Conservation (phyloP, 306 rosid species). For the Aeschynomene evenia region DNA sequence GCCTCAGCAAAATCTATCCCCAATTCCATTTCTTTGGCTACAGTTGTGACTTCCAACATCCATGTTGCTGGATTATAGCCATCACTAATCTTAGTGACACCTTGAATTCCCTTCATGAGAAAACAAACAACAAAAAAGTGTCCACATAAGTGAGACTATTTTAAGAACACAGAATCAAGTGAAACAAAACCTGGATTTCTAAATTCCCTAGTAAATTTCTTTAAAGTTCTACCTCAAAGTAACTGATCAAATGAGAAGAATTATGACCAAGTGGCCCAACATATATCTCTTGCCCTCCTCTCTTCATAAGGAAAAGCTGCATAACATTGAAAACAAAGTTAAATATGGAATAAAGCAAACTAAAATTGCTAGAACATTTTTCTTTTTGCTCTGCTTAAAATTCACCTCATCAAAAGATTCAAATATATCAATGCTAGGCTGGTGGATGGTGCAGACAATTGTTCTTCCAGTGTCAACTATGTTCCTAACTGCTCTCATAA, state of each 20-base stretch:
- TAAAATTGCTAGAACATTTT: not conserved
- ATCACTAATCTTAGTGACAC: conserved; percentile 31
- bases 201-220: not conserved
- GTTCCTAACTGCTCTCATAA: conserved; percentile 55
- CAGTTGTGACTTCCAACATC: conserved; percentile 46
- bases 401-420: conserved; percentile 63
- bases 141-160: not conserved
- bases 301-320: conserved; percentile 47
- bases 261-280: conserved; percentile 42
- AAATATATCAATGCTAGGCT: conserved; percentile 56
- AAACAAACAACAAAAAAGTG: too few species aligned
- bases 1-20: conserved; percentile 41
- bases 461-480: conserved; percentile 59
- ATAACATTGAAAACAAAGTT: not conserved
- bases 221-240: conserved; percentile 37
- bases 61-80: conserved; percentile 51
- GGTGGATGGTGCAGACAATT: conserved; percentile 61
- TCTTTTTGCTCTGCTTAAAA: not conserved
- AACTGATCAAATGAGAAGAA: conserved; percentile 35
- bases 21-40: conserved; percentile 36
- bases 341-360: not conserved
- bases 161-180: not conserved
- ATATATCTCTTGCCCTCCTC: conserved; percentile 46
- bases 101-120: conserved; percentile 36
- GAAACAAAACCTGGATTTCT: conserved; percentile 3